Evolutionary conservation across 2,329 filamentous ascomycete genomes (phyloP), one percentile per base, ranked within the genome.

Genomic region (Hymenoscyphus fructigenus): DNA sequence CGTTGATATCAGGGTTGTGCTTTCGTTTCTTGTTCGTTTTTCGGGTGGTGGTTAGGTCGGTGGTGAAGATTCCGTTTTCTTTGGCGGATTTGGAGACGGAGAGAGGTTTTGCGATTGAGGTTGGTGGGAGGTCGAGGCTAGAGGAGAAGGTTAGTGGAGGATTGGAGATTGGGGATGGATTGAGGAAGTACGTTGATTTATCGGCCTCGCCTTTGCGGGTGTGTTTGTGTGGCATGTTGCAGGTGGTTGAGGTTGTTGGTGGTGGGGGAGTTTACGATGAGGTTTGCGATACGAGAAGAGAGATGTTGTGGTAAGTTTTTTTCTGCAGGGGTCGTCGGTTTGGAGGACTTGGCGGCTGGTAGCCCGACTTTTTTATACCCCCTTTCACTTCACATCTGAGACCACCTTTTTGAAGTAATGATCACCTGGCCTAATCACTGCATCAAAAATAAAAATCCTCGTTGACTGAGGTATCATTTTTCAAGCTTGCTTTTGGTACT

Each of bases 221-320:
- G 77, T 96, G 92, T 79, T 96, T 96, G 80, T 94, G 91, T 76
- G 92, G 92, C 92, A 96, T 96, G 38, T 55, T 44, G 9, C n/a
- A 20, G 34, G 28, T 26, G 20, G 23, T 58, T 44, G 34, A 47
- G 12, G n/a, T 36, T 56, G 23, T 29, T 17, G 9, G 7, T 7
- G 34, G 15, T 4, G 20, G 57, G 38, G 7, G 29, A 26, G 23
- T 26, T 34, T 20, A 6, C 56, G 34, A 32, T 38, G 23, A 10
- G 17, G 26, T 2, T 34, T 17, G n/a, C n/a, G 41, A 47, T 20
- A n/a, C n/a, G n/a, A n/a, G n/a, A n/a, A n/a, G n/a, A 20, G 41
- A 47, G 41, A 53, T 26, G 20, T 50, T 50, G 44, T 1, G 44
- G 44, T 17, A 36, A 17, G 28, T 57, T 57, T 57, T 57, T 56